Conservation (phyloP, 768 basidiomycete species). For the Mycena pura region DNA sequence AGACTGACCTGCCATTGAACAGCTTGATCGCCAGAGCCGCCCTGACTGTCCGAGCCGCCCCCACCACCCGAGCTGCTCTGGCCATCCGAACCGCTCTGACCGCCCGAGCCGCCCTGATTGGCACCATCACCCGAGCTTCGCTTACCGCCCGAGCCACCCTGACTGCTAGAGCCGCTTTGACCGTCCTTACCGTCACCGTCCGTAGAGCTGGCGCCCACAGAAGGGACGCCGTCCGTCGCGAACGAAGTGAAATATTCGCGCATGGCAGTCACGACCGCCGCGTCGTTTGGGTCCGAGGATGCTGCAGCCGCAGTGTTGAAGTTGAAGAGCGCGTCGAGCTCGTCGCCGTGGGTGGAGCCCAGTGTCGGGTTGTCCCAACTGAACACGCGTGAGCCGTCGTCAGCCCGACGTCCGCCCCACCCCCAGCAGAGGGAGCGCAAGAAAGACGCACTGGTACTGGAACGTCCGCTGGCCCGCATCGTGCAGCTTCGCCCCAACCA, state of each 20-base stretch:
- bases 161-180: too few relatives aligned
- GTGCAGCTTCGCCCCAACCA: conserved; percentile 40
- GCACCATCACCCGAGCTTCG: too few relatives aligned
- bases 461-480: conserved; percentile 32
- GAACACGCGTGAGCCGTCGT: background rate
- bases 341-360: conserved; percentile 45
- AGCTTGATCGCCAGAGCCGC: conserved; percentile 36
- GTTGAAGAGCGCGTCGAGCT: conserved; percentile 46
- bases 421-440: too few relatives aligned
- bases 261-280: conserved; percentile 44
- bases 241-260: conserved; percentile 49
- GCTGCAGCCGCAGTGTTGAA: conserved; percentile 36
- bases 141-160: too few relatives aligned
- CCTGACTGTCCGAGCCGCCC: too few relatives aligned
- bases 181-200: too few relatives aligned
- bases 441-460: conserved; percentile 42
- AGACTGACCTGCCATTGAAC: conserved; percentile 39
- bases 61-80: too few relatives aligned
- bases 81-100: too few relatives aligned
- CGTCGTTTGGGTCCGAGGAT: too few relatives aligned
- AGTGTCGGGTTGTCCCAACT: conserved; percentile 49
- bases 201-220: too few relatives aligned
- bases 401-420: background rate
- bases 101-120: too few relatives aligned
- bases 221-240: too few relatives aligned